Conservation (phyloP, 768 basidiomycete species). For the Floccularia luteovirens region DNA sequence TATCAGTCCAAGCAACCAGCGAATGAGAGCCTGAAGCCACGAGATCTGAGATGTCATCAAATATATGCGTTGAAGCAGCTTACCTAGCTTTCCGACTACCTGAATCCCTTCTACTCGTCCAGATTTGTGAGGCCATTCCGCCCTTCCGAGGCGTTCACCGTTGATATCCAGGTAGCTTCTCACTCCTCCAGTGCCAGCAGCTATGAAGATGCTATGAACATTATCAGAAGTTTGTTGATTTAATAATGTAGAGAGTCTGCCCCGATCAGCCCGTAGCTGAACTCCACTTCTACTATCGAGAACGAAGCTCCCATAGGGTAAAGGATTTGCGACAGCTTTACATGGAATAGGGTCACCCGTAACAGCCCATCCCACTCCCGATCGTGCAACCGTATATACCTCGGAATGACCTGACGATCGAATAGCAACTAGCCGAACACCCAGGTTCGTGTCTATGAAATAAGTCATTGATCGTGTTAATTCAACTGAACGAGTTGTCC, state of each 20-base stretch:
- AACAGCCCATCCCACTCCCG: conserved; percentile 25
- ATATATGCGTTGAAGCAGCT: conserved; percentile 9
- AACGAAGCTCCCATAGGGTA: conserved; percentile 43
- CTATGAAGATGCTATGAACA: conserved; percentile 31
- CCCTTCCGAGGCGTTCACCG: conserved; percentile 60
- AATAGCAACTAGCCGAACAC: conserved; percentile 56
- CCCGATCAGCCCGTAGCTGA: conserved; percentile 32
- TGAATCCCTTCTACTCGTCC: conserved; percentile 44
- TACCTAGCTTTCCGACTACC: conserved; percentile 58
- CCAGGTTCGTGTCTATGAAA: conserved; percentile 31
- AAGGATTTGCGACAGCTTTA: conserved; percentile 35
- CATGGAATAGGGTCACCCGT: conserved; percentile 21
- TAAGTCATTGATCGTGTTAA: conserved; percentile 2
- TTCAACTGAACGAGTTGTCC: not conserved
- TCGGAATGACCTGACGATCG: conserved; percentile 51
- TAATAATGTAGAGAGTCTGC: conserved; percentile 29
- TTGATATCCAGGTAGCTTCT: conserved; percentile 48
- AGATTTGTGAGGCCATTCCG: conserved; percentile 51
- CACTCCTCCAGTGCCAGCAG: conserved; percentile 51
- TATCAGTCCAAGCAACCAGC: conserved; percentile 49
- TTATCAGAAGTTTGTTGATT: conserved; percentile 9
- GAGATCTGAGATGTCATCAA: conserved; percentile 1
- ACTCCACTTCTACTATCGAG: conserved; percentile 47
- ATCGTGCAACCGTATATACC: conserved; percentile 44
- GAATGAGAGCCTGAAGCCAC: conserved; percentile 36